Evolutionary conservation across 305 asterid genomes (phyloP).

Genomic region (Rubia balearica): DNA sequence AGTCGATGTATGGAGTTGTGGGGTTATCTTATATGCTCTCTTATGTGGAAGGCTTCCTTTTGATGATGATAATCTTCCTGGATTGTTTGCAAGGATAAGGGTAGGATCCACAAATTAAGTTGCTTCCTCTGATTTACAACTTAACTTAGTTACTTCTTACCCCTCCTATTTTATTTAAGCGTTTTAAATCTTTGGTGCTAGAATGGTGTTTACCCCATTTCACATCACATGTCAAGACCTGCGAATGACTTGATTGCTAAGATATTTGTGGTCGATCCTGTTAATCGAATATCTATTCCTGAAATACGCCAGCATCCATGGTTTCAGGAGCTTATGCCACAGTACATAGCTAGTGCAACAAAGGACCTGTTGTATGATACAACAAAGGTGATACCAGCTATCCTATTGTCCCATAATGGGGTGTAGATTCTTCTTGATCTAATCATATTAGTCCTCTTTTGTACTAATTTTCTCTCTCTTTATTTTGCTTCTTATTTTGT

Average conservation of each 20-base stretch:
- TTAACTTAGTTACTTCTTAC: neutral
- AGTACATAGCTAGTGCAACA: slow-evolving; percentile 36
- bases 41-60: slow-evolving; percentile 65
- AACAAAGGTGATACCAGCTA: slow-evolving; percentile 27
- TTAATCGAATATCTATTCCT: slow-evolving; percentile 51
- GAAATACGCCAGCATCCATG: slow-evolving; percentile 56
- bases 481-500: neutral
- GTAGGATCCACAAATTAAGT: slow-evolving; percentile 16
- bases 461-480: too few species aligned
- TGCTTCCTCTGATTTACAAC: neutral
- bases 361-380: slow-evolving; percentile 17
- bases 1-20: slow-evolving; percentile 74
- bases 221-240: slow-evolving; percentile 36
- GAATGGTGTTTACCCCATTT: slow-evolving; percentile 44
- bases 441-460: neutral
- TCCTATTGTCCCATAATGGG: neutral
- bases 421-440: neutral
- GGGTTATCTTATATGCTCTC: slow-evolving; percentile 60
- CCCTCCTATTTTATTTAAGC: neutral
- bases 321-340: slow-evolving; percentile 42
- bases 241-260: slow-evolving; percentile 50
- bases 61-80: slow-evolving; percentile 48
- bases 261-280: slow-evolving; percentile 56
- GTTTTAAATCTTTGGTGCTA: slow-evolving; percentile 10
- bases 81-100: slow-evolving; percentile 41